Base-by-base conservation (phyloP, 345 rosid species). In the Salix koriyanagi region DNA sequence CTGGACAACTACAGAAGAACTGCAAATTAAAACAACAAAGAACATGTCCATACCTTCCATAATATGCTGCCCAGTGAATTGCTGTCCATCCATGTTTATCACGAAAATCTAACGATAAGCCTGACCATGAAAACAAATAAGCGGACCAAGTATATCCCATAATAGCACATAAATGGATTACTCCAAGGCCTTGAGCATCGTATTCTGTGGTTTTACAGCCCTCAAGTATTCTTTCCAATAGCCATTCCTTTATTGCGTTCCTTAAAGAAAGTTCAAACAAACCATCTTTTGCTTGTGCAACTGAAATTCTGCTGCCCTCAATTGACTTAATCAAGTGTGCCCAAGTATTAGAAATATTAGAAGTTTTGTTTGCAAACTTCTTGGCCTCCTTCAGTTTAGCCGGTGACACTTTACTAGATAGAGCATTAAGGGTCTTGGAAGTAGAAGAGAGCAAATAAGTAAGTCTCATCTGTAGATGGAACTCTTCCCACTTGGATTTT, bases 61-160 rank as follows among this genome's bases (percentile, higher is more conserved):
- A 79, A 83, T 82, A 85, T 73, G 99, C 98, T 75, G 99, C 99
- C 99, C 99, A 96, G 73, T 96, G 99, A 83, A 96, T 97, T 79
- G 99, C 97, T 50, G 99, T 96, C 98, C 98, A 96, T 54, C 99
- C 99, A 77, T 69, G 83, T 76, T 90, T 96, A 83, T 96, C 99
- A 77, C 98, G 94, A 72, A 85, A 88, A 84, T 93, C 89, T 69
- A 96, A 72, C 7, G 99, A 91, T 44, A 93, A 77, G 67, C 93
- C 92, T 48, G 99, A 87, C 86, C 84, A 88, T n/a, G 90, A 87
- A 82, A 85, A 93, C 52, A 93, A 79, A 84, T 80, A 80, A 80
- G 90, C 52, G 46, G 99, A 91, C 99, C 99, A 96, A 28, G 88
- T 82, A 85, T 96, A 96, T 64, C 92, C 98, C 76, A 96, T 91